Evolutionary conservation across 2,329 filamentous ascomycete species (phyloP), one percentile per base, ranked within the genome.

Genomic region (Clarireedia paspali): DNA sequence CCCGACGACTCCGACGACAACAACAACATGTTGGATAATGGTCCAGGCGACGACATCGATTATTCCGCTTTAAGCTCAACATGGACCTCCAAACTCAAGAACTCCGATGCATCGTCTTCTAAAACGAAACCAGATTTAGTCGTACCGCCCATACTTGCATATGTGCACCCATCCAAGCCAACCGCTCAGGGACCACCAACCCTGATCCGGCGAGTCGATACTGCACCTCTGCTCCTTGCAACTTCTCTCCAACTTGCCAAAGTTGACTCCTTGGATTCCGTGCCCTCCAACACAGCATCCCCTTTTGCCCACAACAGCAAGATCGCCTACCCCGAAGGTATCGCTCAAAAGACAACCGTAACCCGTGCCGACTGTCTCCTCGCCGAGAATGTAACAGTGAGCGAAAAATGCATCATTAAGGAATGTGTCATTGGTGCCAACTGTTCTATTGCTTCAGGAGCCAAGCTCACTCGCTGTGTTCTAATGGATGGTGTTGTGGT

Each of bases 401-500:
- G 92, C 67, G 89, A 92, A 65, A 92, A 92, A 70, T 86, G 84
- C 24, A 87, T 91, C n/a, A 88, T 99, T 73, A 96, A 96, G 71
- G 90, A 96, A 71, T 87, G 80, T 39, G 89, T 96, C 30, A 83
- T 99, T 42, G 94, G 94, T 2, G 83, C 89, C 4, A 90, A 89
- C 64, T 95, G 90, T 70, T 86, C 88, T 65, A 92, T 99, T 61
- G 84, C 85, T 60, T 84, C 87, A 63, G 90, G 91, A n/a, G 90
- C 88, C 30, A 88, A 91, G 62, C 73, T 99, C 46, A 85, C 84
- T n/a, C 82, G 91, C 61, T 97, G 92, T 71, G 72, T 97, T 48
- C 74, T 97, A 20, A 96, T 97, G 90, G 92, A 97, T 59, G 89
- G 89, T 3, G 91, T 89, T 0, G 84, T 89, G 6, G 80, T 99